phyloP scores from a whole-genome alignment of 176 grass and related monocot species.

The Carex parvula region DNA sequence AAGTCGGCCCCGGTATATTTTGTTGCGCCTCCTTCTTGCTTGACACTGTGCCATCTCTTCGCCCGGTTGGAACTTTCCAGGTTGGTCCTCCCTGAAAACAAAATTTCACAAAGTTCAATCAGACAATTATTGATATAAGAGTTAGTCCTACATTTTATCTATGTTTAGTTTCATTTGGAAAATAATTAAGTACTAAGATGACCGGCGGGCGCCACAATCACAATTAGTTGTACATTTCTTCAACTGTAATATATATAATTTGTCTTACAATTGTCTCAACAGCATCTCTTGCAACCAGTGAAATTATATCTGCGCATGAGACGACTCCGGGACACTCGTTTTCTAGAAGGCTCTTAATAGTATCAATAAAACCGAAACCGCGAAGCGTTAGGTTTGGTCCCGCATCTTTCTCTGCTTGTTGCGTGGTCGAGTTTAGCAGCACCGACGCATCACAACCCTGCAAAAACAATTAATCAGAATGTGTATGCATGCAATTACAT shows the following conservation, averaged over 20 bases:
- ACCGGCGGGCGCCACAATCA: background rate
- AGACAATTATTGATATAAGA: background rate
- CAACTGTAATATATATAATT: background rate
- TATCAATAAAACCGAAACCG: conserved; percentile 64
- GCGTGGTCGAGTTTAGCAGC: conserved; percentile 59
- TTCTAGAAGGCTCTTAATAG: conserved; percentile 63
- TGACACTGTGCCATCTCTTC: conserved; percentile 75
- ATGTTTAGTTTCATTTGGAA: background rate
- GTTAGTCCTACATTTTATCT: background rate
- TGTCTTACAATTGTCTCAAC: conserved; percentile 54
- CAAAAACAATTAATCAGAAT: background rate
- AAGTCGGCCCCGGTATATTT: conserved; percentile 51
- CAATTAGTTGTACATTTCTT: background rate
- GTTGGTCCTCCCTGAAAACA: conserved; percentile 62
- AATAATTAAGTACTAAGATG: background rate
- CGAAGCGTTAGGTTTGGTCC: conserved; percentile 70
- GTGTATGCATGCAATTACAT: background rate
- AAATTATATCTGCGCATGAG: conserved; percentile 81
- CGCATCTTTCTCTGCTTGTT: conserved; percentile 62
- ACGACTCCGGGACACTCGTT: conserved; percentile 86
- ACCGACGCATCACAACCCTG: conserved; percentile 91
- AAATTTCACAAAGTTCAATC: background rate
- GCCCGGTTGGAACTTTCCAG: conserved; percentile 80
- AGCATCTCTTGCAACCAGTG: conserved; percentile 72
- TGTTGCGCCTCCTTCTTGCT: conserved; percentile 52